phyloP scores from a whole-genome alignment of 129 eudicot species.

The Mikania micrantha region DNA sequence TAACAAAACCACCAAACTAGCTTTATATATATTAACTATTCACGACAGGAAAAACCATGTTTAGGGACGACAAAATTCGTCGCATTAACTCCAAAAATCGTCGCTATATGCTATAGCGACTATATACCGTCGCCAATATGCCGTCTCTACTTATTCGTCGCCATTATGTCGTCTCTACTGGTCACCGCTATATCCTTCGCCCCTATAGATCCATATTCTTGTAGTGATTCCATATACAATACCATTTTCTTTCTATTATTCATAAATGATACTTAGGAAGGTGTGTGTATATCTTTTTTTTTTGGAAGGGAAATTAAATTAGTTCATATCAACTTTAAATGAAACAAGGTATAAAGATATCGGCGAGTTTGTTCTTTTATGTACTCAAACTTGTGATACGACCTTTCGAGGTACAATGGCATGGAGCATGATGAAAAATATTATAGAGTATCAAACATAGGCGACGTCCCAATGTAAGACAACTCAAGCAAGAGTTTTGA shows the following conservation, averaged over 20 bases:
- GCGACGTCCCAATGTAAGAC: too few relatives aligned
- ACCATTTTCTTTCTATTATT: background rate
- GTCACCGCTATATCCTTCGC: too few relatives aligned
- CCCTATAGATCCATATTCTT: too few relatives aligned
- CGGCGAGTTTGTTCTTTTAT: background rate
- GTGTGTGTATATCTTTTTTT: background rate
- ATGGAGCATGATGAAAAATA: conserved; percentile 15
- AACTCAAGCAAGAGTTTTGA: too few relatives aligned
- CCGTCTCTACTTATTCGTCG: too few relatives aligned
- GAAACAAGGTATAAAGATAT: background rate
- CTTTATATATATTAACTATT: conserved; percentile 1
- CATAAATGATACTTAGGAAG: background rate
- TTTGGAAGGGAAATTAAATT: background rate
- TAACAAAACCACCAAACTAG: conserved; percentile 30
- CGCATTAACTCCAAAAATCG: too few relatives aligned
- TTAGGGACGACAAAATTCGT: too few relatives aligned
- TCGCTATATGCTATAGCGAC: too few relatives aligned
- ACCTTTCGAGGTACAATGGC: conserved; percentile 12
- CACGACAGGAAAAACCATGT: too few relatives aligned
- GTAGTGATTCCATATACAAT: too few relatives aligned
- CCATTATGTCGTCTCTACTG: too few relatives aligned
- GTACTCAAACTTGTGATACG: background rate
- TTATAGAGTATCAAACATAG: background rate
- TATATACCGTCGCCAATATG: too few relatives aligned
- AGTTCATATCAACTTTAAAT: background rate